Percentiles rank a stretch among this genome's conserved stretches.
Conservation (phyloP, 2,329 filamentous ascomycete genomes). For the Botrytis squamosa region DNA sequence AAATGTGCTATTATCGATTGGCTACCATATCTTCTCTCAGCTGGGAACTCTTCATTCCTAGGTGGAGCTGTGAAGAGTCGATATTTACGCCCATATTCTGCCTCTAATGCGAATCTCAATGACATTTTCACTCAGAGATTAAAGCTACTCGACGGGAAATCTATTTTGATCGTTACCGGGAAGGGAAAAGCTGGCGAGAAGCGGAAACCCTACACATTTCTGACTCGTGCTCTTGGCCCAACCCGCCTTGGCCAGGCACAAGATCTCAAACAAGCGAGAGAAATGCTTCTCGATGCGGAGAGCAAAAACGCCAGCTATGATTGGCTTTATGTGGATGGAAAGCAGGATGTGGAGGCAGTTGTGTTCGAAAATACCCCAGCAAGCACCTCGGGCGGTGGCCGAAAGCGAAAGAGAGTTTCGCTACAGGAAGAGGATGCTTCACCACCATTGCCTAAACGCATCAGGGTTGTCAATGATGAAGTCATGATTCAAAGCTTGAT, state of each 20-base stretch:
- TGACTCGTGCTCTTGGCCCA: conserved; percentile 76
- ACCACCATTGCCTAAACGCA: conserved; percentile 47
- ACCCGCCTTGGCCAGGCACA: conserved; percentile 62
- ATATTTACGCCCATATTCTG: conserved; percentile 60
- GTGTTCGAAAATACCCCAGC: conserved; percentile 34
- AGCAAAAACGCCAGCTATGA: conserved; percentile 55
- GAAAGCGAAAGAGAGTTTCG: conserved; percentile 47
- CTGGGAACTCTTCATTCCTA: conserved; percentile 75
- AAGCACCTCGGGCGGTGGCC: conserved; percentile 38
- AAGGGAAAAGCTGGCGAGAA: conserved; percentile 61
- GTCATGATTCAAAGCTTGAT: conserved; percentile 92
- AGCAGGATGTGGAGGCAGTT: conserved; percentile 47
- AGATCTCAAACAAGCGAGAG: conserved; percentile 64
- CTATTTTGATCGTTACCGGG: conserved; percentile 70
- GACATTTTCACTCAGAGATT: conserved; percentile 59
- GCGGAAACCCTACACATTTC: conserved; percentile 73
- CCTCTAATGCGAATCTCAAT: conserved; percentile 53
- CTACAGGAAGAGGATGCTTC: conserved; percentile 38
- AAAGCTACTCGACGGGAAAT: conserved; percentile 61
- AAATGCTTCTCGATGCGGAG: conserved; percentile 53
- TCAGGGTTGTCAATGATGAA: conserved; percentile 77
- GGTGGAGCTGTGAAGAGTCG: conserved; percentile 76
- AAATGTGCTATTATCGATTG: conserved; percentile 66
- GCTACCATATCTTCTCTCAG: conserved; percentile 78
- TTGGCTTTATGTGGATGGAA: conserved; percentile 76